These are phyloP conservation scores for Leptographium radiaticola DNA, from an alignment of 2,329 filamentous ascomycete species.

Conservation along the genomic window DNA sequence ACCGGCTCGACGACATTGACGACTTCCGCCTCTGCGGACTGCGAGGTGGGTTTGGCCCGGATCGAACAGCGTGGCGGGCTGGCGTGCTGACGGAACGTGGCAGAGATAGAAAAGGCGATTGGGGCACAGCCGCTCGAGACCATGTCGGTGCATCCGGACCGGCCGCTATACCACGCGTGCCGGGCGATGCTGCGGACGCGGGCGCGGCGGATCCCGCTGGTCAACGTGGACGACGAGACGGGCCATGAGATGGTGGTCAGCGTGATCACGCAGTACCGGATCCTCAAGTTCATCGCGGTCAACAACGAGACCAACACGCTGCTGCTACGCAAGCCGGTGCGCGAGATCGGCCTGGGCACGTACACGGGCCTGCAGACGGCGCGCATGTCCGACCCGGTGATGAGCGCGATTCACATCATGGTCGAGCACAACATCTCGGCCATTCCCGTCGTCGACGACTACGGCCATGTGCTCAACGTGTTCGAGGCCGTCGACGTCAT, in stretches of 20 bases:
- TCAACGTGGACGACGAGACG: conserved; percentile 91
- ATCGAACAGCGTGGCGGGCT: not conserved
- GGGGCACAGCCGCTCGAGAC: conserved; percentile 86
- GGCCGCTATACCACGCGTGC: conserved; percentile 88
- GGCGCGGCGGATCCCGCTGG: conserved; percentile 82
- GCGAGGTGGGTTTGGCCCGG: conserved; percentile 44
- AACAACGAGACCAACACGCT: conserved; percentile 79
- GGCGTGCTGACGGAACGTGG: not conserved
- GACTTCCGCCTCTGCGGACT: conserved; percentile 88
- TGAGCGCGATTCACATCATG: conserved; percentile 88
- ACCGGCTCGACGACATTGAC: conserved; percentile 78
- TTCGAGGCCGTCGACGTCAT: conserved; percentile 98
- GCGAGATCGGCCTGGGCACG: conserved; percentile 73
- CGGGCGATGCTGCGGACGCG: conserved; percentile 87
- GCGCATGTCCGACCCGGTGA: conserved; percentile 77
- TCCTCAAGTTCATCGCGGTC: conserved; percentile 96
- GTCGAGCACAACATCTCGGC: conserved; percentile 90
- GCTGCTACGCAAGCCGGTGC: conserved; percentile 73
- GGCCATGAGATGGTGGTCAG: conserved; percentile 85
- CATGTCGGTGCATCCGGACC: conserved; percentile 84
- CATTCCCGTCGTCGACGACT: conserved; percentile 78
- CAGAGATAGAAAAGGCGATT: conserved; percentile 91
- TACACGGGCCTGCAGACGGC: conserved; percentile 73
- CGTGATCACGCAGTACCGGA: conserved; percentile 95
- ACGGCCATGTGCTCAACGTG: conserved; percentile 73